Evolutionary conservation across 2,329 filamentous ascomycete species (phyloP), one percentile per base, ranked within the genome.

Genomic region (Trichoderma semiorbis): DNA sequence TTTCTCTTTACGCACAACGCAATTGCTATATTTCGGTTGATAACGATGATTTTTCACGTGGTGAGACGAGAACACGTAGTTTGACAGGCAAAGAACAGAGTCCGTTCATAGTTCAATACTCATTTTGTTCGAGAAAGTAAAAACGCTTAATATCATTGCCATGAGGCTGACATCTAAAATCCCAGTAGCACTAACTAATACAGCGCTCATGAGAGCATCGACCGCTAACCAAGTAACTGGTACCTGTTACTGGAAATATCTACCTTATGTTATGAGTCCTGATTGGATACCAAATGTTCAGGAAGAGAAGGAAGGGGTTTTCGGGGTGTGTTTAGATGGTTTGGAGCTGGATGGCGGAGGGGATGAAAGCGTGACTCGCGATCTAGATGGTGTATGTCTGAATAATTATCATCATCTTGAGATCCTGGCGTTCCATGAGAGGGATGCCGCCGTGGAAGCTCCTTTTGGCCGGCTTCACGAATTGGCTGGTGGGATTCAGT

Each of bases 281-380:
- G 67, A 28, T 16, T 18, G 11, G 67, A 50, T 30, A 50, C 66
- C 57, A 73, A 70, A 39, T 77, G 73, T 65, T 77, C 75, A 7
- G 75, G 75, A 8, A 77, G 74, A 34, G 75, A 76, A 8, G 76
- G 84, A 2, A 86, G 76, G 3, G 84, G 84, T 72, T 85, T 85
- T 47, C 83, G 80, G 14, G 78, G 74, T 28, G 75, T 77, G 11
- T 70, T 74, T 7, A 30, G 39, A 61, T 76, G 75, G 26, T 39
- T 50, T 8, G 39, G 26, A 61, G 53, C 64, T 24, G 63, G 36
- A 12, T 68, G 36, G 26, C 66, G 72, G 24, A 53, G 67, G 5
- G 55, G 21, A 34, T 47, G 11, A 32, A 36, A 36, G 18, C 50
- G 28, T 30, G 73, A 24, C 24, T 74, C 72, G 14, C 28, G 55